Conservation (phyloP, 257 asterid genomes). For the Forsythia suspensa region DNA sequence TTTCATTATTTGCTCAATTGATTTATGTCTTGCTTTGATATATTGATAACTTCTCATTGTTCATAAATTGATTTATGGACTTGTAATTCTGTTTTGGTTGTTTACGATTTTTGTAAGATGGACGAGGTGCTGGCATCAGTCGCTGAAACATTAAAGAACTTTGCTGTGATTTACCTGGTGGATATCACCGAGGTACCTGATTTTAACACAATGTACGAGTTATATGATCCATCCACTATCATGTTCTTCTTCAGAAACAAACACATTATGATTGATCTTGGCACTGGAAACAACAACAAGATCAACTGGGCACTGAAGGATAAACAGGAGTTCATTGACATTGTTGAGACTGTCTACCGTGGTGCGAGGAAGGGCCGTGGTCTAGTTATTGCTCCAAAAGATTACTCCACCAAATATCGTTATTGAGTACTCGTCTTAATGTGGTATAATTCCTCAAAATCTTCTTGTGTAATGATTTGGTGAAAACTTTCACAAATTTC, state of each 20-base stretch:
- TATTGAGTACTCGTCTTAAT: slow-evolving; percentile 34
- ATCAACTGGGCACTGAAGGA: slow-evolving; percentile 98
- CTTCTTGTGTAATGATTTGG: background rate
- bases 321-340: slow-evolving; percentile 94
- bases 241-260: slow-evolving; percentile 95
- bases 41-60: background rate
- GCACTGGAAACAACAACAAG: slow-evolving; percentile 97
- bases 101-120: slow-evolving; percentile 26
- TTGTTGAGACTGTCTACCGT: slow-evolving; percentile 90
- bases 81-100: background rate
- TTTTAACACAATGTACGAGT: slow-evolving; percentile 94
- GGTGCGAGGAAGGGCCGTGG: slow-evolving; percentile 99
- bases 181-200: slow-evolving; percentile 88
- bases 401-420: slow-evolving; percentile 96
- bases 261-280: slow-evolving; percentile 96
- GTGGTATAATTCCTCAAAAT: background rate
- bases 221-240: slow-evolving; percentile 86
- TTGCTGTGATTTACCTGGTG: slow-evolving; percentile 49
- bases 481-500: background rate
- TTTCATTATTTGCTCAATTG: background rate
- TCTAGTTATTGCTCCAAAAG: slow-evolving; percentile 96
- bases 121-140: slow-evolving; percentile 48
- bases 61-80: background rate
- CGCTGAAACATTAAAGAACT: slow-evolving; percentile 49
- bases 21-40: background rate